phyloP scores from a whole-genome alignment of 1,139 yeast genomes.

The Protomyces pachydermus region DNA sequence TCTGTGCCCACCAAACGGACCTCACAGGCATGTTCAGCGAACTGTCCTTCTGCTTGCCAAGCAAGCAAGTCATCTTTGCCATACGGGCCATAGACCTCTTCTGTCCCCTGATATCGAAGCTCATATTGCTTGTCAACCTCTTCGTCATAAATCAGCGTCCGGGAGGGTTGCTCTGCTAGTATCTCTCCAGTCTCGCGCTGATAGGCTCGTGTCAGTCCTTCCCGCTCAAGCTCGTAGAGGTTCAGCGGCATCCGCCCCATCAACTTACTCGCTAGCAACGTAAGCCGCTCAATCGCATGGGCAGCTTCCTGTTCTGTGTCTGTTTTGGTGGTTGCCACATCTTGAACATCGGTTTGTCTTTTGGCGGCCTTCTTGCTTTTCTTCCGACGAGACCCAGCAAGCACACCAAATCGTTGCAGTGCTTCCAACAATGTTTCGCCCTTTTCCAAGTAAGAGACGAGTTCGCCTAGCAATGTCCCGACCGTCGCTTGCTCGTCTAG shows the following conservation, averaged over 20 bases:
- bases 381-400: slow-evolving; percentile 36
- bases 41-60: slow-evolving; percentile 56
- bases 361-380: slow-evolving; percentile 30
- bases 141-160: slow-evolving; percentile 20
- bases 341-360: slow-evolving; percentile 1
- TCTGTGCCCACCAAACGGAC: background rate
- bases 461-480: slow-evolving; percentile 28
- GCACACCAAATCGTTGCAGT: slow-evolving; percentile 44
- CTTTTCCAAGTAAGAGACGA: slow-evolving; percentile 50
- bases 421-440: slow-evolving; percentile 66
- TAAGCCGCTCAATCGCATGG: slow-evolving; percentile 42
- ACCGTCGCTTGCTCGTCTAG: slow-evolving; percentile 25
- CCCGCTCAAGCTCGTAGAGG: slow-evolving; percentile 54
- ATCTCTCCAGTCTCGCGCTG: slow-evolving; percentile 50
- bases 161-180: slow-evolving; percentile 32
- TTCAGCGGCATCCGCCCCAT: slow-evolving; percentile 43
- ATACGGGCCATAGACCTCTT: slow-evolving; percentile 56
- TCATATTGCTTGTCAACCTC: slow-evolving; percentile 46
- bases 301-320: slow-evolving; percentile 37
- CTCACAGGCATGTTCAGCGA: slow-evolving; percentile 34
- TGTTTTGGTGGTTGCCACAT: background rate
- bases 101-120: slow-evolving; percentile 54
- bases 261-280: slow-evolving; percentile 51
- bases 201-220: slow-evolving; percentile 55
- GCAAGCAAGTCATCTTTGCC: slow-evolving; percentile 52